These are phyloP conservation scores for Pichia sp. DNA, from an alignment of 1,139 yeast species.

Conservation along the genomic window DNA sequence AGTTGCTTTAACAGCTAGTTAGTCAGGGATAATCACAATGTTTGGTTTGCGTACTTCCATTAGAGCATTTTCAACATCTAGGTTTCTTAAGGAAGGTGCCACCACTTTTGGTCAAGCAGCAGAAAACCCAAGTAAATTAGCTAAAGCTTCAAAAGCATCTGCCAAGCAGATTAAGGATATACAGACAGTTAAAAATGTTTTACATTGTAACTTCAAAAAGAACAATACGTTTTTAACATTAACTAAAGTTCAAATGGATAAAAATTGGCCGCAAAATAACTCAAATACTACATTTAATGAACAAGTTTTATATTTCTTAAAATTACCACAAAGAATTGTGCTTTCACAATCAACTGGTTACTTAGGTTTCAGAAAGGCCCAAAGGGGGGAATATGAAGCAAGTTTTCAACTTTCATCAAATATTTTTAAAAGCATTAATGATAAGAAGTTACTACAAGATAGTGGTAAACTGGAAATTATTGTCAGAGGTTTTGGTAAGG, in stretches of 20 bases:
- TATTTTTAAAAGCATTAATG: slow-evolving; percentile 57
- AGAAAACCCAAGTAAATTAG: slow-evolving; percentile 10
- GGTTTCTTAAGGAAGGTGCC: slow-evolving; percentile 1
- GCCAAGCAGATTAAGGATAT: slow-evolving; percentile 20
- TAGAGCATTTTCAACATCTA: slow-evolving; percentile 7
- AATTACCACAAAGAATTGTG: slow-evolving; percentile 71
- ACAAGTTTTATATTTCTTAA: slow-evolving; percentile 68
- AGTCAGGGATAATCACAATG: neutral
- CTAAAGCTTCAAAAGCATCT: slow-evolving; percentile 4
- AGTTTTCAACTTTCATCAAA: slow-evolving; percentile 79
- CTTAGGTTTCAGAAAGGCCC: slow-evolving; percentile 70
- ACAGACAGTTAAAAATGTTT: slow-evolving; percentile 48
- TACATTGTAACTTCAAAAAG: slow-evolving; percentile 70
- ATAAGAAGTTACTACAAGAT: slow-evolving; percentile 18
- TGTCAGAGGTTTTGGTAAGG: slow-evolving; percentile 78
- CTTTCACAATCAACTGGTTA: slow-evolving; percentile 65
- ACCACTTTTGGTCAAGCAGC: slow-evolving; percentile 26
- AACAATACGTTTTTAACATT: slow-evolving; percentile 81
- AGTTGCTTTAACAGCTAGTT: neutral
- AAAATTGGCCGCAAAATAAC: slow-evolving; percentile 51
- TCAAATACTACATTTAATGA: slow-evolving; percentile 60
- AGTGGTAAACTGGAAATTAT: slow-evolving; percentile 58
- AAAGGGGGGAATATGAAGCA: slow-evolving; percentile 90
- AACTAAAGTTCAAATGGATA: slow-evolving; percentile 64
- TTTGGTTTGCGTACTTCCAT: neutral